Base-by-base conservation (phyloP, 2,329 filamentous ascomycete species). In the Pseudopyricularia cyperi region DNA sequence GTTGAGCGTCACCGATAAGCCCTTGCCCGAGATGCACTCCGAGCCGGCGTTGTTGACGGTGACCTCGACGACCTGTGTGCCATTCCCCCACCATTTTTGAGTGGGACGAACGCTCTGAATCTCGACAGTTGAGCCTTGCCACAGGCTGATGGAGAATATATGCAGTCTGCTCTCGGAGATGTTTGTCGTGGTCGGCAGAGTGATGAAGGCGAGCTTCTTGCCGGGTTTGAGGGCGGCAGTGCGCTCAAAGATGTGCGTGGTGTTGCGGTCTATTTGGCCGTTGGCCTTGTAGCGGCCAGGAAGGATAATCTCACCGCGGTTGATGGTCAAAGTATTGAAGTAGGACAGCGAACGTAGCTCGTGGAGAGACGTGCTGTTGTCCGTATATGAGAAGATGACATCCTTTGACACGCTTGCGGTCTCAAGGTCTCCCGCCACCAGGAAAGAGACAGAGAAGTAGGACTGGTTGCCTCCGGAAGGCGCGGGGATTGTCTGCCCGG, bases 271-370 rank as follows among this genome's bases (percentile, higher is more conserved):
- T 4, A 65, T 68, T 24, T 64, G 63, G 39, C 66, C 64, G 3
- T 57, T 34, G 7, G 37, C 30, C 0, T 69, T 72, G 57, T 65
- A 73, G 44, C 68, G 66, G 51, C 59, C 63, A 0, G 71, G 70
- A 51, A 68, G 68, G 24, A 72, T 64, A 52, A 76, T 63, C 52
- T 73, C 69, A 46, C 73, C 73, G 14, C 66, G 65, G 50, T 70
- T 68, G 55, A 74, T 67, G 9, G 69, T 68, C 50, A 73, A 58
- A 57, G 67, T 72, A 48, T 63, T 68, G 59, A 64, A 72, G 63
- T 66, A 75, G 5, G 68, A 66, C 30, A 68, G 65, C 1, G 66
- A 66, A n/a, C 70, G 68, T 33, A 75, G 57, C 58, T 74, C 70
- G 15, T 65, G 64, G 15, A 58, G 54, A 14, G 68, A 67, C 1